These are phyloP conservation scores for Gillenia trifoliata DNA, from an alignment of 306 rosid species.

Conservation along the genomic window DNA sequence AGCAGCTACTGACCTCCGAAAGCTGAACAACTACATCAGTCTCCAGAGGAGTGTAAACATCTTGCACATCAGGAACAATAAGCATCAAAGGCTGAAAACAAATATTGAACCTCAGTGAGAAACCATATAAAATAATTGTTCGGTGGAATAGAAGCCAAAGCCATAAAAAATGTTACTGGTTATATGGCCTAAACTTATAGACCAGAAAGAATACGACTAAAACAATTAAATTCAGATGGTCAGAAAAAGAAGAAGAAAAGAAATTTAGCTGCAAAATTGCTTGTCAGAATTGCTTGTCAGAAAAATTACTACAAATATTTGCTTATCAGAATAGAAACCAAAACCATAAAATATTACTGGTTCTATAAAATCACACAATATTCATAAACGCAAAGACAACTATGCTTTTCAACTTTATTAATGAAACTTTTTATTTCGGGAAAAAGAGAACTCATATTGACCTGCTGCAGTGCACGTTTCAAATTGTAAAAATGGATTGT, in stretches of 20 bases:
- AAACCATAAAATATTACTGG: too few species aligned
- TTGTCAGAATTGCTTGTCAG: neutral
- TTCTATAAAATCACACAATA: neutral
- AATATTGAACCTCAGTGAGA: slow-evolving; percentile 13
- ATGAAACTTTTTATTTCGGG: neutral
- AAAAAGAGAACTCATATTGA: slow-evolving; percentile 18
- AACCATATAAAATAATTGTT: neutral
- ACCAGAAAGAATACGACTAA: neutral
- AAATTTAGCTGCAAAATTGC: neutral
- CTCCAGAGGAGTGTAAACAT: slow-evolving; percentile 93
- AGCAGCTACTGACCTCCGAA: slow-evolving; percentile 63
- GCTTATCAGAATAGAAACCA: too few species aligned
- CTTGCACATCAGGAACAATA: slow-evolving; percentile 95
- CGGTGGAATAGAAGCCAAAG: neutral
- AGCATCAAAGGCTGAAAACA: slow-evolving; percentile 90
- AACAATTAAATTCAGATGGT: neutral
- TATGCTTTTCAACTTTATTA: neutral
- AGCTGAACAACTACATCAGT: slow-evolving; percentile 86
- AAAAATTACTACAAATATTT: too few species aligned
- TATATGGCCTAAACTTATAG: neutral
- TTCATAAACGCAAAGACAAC: neutral
- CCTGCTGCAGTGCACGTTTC: slow-evolving; percentile 97
- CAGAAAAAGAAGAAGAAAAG: too few species aligned
- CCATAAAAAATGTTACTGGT: neutral
- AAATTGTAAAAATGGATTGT: slow-evolving; percentile 92